Evolutionary conservation across 805 yeast species (phyloP), one percentile per base, ranked within the genome.

Genomic region (Lipomyces yamanashiensis): DNA sequence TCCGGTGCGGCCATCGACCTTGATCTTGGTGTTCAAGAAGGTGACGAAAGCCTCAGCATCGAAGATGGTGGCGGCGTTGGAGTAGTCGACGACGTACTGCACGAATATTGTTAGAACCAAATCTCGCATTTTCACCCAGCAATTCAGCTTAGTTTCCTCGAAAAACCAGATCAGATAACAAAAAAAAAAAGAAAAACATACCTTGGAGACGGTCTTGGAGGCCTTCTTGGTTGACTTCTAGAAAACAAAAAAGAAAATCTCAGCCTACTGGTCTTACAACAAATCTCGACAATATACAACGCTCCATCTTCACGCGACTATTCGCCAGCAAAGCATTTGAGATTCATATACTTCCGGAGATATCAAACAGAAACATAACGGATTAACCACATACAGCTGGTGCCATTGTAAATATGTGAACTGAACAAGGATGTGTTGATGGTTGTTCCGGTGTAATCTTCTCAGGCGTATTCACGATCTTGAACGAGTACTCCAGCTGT

Each of bases 21-120:
- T 95, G 90, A 95, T 93, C 91, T 91, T 97, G 85, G 95, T 98
- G 81, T 89, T 87, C 82, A 95, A 88, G 93, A 88, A 95, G 87
- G 95, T 93, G 78, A 90, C 96, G 87, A 93, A 92, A 76, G 96
- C 87, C 79, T 95, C 89, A 81, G 96, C 95, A 88, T 95, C 98
- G 78, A 92, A 90, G 79, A 93, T 96, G 81, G 90, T 96, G 79
- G 92, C 92, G 84, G 97, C 97, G 80, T 96, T 96, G 70, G 97
- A 86, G 79, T 89, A 90, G 85, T 93, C 98, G 79, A 95, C 93
- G 77, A 89, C 89, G 85, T 89, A 91, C 84, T 89, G 89, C 86
- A 9, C 9, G 15, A n/a, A 4, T 17, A 7, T 17, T 52, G 55
- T 19, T 37, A 52, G 45, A 10, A 40, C 49, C 19, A 45, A 41